Evolutionary conservation across 2,329 filamentous ascomycete species (phyloP).

Genomic region (Neodidymelliopsis sp.): DNA sequence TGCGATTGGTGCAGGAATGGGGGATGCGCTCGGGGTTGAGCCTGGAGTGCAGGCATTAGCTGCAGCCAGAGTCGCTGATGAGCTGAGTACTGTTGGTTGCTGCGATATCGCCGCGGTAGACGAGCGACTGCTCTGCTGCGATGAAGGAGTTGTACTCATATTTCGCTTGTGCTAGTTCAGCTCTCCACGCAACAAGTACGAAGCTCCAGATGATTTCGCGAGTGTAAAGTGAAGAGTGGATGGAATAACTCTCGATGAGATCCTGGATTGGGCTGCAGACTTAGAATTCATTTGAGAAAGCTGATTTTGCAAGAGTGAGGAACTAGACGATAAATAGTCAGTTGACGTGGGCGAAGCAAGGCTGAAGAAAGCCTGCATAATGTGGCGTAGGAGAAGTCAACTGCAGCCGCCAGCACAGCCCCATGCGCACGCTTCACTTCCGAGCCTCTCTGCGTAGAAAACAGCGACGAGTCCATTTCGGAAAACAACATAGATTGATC

Average conservation of each 20-base stretch:
- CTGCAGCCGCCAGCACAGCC: conserved; percentile 13
- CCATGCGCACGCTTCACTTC: neutral
- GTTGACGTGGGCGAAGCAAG: conserved; percentile 22
- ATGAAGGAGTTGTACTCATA: conserved; percentile 6
- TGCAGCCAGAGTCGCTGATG: too few species aligned
- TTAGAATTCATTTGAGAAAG: too few species aligned
- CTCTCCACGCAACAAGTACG: too few species aligned
- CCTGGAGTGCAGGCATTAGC: neutral
- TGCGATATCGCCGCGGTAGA: conserved; percentile 23
- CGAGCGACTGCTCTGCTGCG: conserved; percentile 17
- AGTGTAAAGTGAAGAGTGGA: too few species aligned
- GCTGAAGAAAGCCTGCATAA: conserved; percentile 13
- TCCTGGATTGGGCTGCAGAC: neutral
- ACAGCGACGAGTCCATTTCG: too few species aligned
- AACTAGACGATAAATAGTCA: too few species aligned
- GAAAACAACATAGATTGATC: too few species aligned
- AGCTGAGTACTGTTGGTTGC: conserved; percentile 23
- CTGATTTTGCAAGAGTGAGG: neutral
- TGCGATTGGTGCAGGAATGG: conserved; percentile 3
- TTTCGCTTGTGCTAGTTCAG: too few species aligned
- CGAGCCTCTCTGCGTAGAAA: too few species aligned
- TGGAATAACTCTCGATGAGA: too few species aligned
- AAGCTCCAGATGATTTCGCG: too few species aligned
- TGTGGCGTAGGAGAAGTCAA: too few species aligned
- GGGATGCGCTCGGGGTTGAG: conserved; percentile 11